Conservation (phyloP, 257 asterid species). For the Ophiorrhiza pumila region DNA sequence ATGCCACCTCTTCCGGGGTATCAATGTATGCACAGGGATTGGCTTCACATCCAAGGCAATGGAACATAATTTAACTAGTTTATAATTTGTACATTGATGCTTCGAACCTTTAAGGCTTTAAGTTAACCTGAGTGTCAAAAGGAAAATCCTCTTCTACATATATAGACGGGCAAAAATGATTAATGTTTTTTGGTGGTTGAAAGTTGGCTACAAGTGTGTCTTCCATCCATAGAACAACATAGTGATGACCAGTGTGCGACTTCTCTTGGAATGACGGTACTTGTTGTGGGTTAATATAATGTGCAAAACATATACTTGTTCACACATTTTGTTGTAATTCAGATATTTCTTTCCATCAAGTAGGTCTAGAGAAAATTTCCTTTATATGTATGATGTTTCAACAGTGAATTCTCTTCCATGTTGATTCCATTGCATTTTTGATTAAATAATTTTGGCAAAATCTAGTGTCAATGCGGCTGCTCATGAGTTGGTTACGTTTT, state of each 20-base stretch:
- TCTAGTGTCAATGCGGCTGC: not conserved
- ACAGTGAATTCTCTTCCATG: not conserved
- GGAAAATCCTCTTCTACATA: not conserved
- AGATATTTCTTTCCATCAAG: not conserved
- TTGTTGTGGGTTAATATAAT: not conserved
- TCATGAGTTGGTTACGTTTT: not conserved
- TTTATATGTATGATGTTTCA: not conserved
- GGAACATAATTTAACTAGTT: not conserved
- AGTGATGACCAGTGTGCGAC: not conserved
- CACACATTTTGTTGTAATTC: too few relatives aligned
- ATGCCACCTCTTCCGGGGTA: not conserved
- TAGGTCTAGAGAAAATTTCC: not conserved
- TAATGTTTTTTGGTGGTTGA: too few relatives aligned
- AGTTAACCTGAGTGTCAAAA: not conserved
- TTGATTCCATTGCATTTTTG: not conserved
- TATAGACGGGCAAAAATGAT: not conserved
- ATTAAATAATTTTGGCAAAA: not conserved
- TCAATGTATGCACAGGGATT: not conserved
- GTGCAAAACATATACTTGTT: not conserved
- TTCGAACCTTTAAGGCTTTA: not conserved
- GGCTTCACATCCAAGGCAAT: not conserved
- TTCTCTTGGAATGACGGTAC: not conserved
- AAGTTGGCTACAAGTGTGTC: too few relatives aligned
- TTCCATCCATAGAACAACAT: too few relatives aligned
- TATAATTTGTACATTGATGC: not conserved